Percentiles rank a stretch among this genome's conserved stretches.
phyloP scores from a whole-genome alignment of 805 yeast species.

The Saturnispora diversa region DNA sequence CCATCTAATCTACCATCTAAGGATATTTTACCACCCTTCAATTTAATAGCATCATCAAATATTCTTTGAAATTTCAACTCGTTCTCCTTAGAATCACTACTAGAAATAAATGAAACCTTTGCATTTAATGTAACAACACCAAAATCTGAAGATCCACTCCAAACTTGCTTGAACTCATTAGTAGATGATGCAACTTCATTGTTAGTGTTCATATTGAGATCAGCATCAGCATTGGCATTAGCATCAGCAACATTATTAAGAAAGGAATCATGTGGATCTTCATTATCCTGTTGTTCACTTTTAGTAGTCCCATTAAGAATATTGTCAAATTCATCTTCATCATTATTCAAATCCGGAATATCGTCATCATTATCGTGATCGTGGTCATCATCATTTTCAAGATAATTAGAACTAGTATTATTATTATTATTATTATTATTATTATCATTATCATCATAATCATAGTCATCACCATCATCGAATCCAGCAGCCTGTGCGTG shows the following conservation, averaged over 20 bases:
- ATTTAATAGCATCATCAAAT: constrained; percentile 15
- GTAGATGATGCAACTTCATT: neutral
- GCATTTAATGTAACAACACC: constrained; percentile 6
- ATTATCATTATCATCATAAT: constrained; percentile 3
- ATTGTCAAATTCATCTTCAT: constrained; percentile 17
- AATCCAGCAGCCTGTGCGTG: constrained; percentile 7
- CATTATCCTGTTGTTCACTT: neutral
- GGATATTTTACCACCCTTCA: constrained; percentile 36
- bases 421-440: constrained; percentile 8
- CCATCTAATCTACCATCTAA: constrained; percentile 49
- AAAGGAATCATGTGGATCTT: neutral
- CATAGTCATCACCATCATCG: constrained; percentile 7
- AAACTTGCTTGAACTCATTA: constrained; percentile 6
- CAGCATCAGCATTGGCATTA: too few species aligned
- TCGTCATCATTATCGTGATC: constrained; percentile 11
- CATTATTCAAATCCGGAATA: too few species aligned
- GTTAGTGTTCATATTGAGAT: too few species aligned
- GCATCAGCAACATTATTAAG: too few species aligned
- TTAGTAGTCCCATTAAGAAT: constrained; percentile 11
- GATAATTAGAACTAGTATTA: too few species aligned
- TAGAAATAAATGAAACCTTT: constrained; percentile 14
- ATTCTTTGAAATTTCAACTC: constrained; percentile 15
- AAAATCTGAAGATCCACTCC: constrained; percentile 21
- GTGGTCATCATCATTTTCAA: constrained; percentile 12
- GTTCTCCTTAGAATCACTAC: constrained; percentile 10